phyloP scores from a whole-genome alignment of 345 rosid genomes.

The Arabidopsis thaliana region TAIR10.1 NC_003076.8:24711001-24711500 shows the following conservation, averaged over 20 bases:
- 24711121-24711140: constrained; percentile 36
- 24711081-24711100: constrained; percentile 48
- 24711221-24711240: constrained; percentile 49
- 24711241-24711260: constrained; percentile 57
- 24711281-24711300: constrained; percentile 96
- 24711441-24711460: constrained; percentile 58
- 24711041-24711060: constrained; percentile 42
- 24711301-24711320: constrained; percentile 61
- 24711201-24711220: constrained; percentile 42
- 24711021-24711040: background rate
- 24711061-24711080: constrained; percentile 49
- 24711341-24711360: background rate
- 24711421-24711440: constrained; percentile 98
- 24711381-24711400: constrained; percentile 83
- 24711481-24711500: constrained; percentile 9
- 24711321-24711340: constrained; percentile 3
- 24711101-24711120: constrained; percentile 48
- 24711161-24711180: constrained; percentile 45
- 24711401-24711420: constrained; percentile 99
- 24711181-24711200: constrained; percentile 41
- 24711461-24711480: background rate
- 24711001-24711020: constrained; percentile 5
- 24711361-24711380: background rate
- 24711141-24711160: constrained; percentile 42
- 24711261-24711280: constrained; percentile 93